These are phyloP conservation scores for Malassezia restricta DNA, from an alignment of 1,284 basidiomycete species.

Conservation along the genomic window DNA sequence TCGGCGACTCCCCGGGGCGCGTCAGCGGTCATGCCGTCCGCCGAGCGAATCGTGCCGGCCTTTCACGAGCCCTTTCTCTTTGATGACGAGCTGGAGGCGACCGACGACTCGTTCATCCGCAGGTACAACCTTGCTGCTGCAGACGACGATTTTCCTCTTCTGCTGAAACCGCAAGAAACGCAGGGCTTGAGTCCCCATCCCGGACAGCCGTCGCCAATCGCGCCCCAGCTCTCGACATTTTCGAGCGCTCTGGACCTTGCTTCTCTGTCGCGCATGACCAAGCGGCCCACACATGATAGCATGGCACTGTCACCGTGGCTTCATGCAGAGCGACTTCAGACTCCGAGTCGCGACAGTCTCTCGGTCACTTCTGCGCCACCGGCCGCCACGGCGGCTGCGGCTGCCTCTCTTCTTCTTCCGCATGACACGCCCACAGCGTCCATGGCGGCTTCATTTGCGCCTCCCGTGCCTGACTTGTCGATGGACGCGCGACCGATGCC, in stretches of 20 bases:
- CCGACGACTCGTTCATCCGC: constrained; percentile 42
- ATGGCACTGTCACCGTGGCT: constrained; percentile 38
- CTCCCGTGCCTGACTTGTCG: neutral
- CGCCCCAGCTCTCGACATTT: constrained; percentile 59
- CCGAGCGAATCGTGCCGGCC: constrained; percentile 26
- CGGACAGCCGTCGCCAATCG: constrained; percentile 47
- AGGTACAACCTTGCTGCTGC: constrained; percentile 42
- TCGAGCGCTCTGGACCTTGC: constrained; percentile 86
- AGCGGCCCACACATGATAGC: constrained; percentile 51
- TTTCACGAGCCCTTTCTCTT: constrained; percentile 43
- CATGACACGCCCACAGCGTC: too few species aligned
- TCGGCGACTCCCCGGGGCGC: too few species aligned
- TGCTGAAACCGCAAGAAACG: constrained; percentile 49
- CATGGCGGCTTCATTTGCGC: neutral
- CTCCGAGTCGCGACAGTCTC: neutral
- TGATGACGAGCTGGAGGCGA: constrained; percentile 39
- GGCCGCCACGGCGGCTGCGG: too few species aligned
- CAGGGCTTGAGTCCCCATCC: constrained; percentile 26
- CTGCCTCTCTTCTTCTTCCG: neutral
- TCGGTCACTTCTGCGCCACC: too few species aligned
- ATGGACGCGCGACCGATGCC: neutral
- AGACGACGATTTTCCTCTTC: constrained; percentile 55
- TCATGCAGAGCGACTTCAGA: neutral
- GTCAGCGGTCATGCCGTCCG: neutral
- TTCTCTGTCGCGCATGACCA: constrained; percentile 67